Evolutionary conservation across 148 eudicot genomes (phyloP).

Genomic region (Amaranthus cruentus): DNA sequence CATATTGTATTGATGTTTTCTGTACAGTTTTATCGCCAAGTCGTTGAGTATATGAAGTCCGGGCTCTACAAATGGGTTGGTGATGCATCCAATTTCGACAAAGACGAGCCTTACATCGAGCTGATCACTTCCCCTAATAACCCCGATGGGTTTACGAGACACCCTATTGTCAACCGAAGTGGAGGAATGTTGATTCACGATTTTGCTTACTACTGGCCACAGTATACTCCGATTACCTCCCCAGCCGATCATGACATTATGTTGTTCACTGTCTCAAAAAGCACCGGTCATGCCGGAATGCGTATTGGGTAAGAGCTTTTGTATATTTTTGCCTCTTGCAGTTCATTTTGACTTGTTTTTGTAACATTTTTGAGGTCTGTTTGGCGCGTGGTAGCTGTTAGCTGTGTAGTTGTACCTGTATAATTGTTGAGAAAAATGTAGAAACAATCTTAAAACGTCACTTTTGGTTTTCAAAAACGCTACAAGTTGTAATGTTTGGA

Average conservation of each 20-base stretch:
- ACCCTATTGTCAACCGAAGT: constrained; percentile 53
- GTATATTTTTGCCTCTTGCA: not conserved
- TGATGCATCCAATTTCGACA: constrained; percentile 51
- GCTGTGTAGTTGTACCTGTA: too few species aligned
- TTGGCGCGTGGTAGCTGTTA: too few species aligned
- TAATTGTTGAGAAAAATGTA: too few species aligned
- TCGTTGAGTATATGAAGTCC: constrained; percentile 73
- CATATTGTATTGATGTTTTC: not conserved
- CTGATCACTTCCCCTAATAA: constrained; percentile 95
- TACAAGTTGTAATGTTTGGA: too few species aligned
- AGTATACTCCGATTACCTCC: constrained; percentile 73
- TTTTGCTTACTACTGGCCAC: constrained; percentile 98
- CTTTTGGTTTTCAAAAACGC: too few species aligned
- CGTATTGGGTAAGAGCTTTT: constrained; percentile 70
- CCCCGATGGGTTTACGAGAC: constrained; percentile 81
- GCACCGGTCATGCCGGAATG: constrained; percentile 94
- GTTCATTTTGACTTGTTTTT: not conserved
- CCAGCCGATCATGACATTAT: constrained; percentile 79
- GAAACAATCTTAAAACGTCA: too few species aligned
- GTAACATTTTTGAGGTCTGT: too few species aligned
- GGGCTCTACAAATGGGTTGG: constrained; percentile 97
- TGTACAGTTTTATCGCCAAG: constrained; percentile 77
- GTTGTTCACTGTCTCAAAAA: constrained; percentile 91
- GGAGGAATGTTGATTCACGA: constrained; percentile 74
- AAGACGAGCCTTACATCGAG: constrained; percentile 78